Percentiles rank a stretch among this genome's conserved stretches.
Evolutionary conservation across 495 filamentous ascomycete genomes (phyloP).

Genomic region (Penicillium lividum): DNA sequence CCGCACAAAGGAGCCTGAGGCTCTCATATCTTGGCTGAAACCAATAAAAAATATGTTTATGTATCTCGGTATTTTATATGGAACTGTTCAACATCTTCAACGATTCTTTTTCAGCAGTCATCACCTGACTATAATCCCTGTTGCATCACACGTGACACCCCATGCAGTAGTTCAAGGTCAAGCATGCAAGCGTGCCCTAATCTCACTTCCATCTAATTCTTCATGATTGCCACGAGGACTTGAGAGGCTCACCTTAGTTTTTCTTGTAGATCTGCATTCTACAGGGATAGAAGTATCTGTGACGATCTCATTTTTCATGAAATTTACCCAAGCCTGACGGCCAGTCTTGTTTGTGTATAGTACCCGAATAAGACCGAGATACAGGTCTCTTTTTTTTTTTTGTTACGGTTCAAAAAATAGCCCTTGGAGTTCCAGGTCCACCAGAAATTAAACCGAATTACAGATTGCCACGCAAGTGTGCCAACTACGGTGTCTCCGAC

Average conservation of each 20-base stretch:
- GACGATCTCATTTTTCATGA: background rate
- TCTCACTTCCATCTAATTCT: background rate
- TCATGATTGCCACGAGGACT: background rate
- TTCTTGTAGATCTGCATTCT: background rate
- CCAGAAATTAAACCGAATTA: background rate
- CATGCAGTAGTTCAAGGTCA: constrained; percentile 5
- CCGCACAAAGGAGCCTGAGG: too few species aligned
- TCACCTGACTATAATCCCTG: constrained; percentile 7
- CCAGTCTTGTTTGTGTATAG: background rate
- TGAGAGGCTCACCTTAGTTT: too few species aligned
- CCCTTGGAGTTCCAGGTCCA: background rate
- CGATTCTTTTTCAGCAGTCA: background rate
- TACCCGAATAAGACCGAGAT: background rate
- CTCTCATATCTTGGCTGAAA: too few species aligned
- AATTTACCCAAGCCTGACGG: background rate
- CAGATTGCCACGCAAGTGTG: background rate
- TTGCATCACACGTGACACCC: constrained; percentile 7
- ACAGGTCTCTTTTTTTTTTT: background rate
- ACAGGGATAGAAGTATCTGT: background rate
- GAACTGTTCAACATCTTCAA: too few species aligned
- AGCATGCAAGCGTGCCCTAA: constrained; percentile 12
- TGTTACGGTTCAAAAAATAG: background rate
- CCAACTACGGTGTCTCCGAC: background rate
- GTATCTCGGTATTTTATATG: too few species aligned
- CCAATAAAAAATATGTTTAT: too few species aligned